These are phyloP conservation scores for Botrytis galanthina DNA, from an alignment of 2,329 filamentous ascomycete genomes.

Conservation along the genomic window DNA sequence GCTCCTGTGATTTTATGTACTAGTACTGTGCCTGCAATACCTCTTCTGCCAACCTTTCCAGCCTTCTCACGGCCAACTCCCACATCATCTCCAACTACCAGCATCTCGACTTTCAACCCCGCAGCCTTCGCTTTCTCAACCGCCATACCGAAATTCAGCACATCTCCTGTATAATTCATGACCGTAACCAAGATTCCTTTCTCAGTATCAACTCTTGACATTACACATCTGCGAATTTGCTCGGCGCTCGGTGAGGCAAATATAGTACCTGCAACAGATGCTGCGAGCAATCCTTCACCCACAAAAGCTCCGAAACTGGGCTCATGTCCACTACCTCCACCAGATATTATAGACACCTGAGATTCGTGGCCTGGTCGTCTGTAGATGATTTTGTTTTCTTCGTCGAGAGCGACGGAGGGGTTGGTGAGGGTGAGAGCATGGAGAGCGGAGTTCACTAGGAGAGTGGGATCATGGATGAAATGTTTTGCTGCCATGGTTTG, in stretches of 20 bases:
- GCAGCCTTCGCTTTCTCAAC: conserved; percentile 86
- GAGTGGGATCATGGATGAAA: conserved; percentile 81
- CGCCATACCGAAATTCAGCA: conserved; percentile 90
- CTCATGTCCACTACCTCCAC: conserved; percentile 88
- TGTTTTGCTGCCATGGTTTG: conserved; percentile 64
- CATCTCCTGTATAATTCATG: conserved; percentile 91
- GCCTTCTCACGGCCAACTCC: conserved; percentile 78
- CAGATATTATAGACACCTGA: conserved; percentile 82
- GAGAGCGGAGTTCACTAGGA: conserved; percentile 75
- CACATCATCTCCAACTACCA: conserved; percentile 88
- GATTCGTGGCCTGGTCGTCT: conserved; percentile 55
- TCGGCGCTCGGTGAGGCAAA: conserved; percentile 80
- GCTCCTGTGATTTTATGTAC: conserved; percentile 91
- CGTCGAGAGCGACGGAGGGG: conserved; percentile 76
- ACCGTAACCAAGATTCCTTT: conserved; percentile 84
- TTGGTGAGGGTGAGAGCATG: conserved; percentile 78
- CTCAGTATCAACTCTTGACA: conserved; percentile 66
- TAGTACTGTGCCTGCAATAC: conserved; percentile 86
- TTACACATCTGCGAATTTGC: conserved; percentile 76
- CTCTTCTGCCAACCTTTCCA: conserved; percentile 88
- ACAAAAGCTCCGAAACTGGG: conserved; percentile 86
- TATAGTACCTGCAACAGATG: conserved; percentile 81
- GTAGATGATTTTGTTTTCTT: conserved; percentile 80
- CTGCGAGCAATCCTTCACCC: conserved; percentile 74
- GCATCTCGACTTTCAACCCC: conserved; percentile 78